Evolutionary conservation across 176 grass and related monocot genomes (phyloP).

Genomic region (Leersia perrieri): DNA sequence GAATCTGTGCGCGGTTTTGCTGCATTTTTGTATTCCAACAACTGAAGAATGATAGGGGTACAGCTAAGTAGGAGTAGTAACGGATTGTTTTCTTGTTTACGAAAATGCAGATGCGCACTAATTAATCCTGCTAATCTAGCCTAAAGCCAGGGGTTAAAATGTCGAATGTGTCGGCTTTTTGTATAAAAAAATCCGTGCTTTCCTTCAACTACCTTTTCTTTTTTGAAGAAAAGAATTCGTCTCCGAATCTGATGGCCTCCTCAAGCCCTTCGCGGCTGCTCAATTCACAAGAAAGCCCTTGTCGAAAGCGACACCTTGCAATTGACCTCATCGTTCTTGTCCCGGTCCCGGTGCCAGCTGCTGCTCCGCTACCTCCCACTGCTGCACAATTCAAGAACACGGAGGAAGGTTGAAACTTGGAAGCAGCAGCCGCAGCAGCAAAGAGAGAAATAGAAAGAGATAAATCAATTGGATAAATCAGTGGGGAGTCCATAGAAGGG

Average conservation of each 20-base stretch:
- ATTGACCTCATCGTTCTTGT: constrained; percentile 27
- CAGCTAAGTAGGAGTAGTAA: not conserved
- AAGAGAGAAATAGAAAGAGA: not conserved
- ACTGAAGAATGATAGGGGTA: not conserved
- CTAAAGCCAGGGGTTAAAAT: not conserved
- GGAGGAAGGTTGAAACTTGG: constrained; percentile 7
- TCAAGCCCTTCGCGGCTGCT: not conserved
- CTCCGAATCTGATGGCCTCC: not conserved
- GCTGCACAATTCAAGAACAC: constrained; percentile 22
- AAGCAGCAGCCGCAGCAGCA: not conserved
- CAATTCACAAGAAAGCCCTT: constrained; percentile 6
- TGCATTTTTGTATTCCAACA: not conserved
- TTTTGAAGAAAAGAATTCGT: not conserved
- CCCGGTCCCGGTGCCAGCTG: constrained; percentile 38
- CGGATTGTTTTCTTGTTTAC: not conserved
- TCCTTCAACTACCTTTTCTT: not conserved
- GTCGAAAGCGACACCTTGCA: not conserved
- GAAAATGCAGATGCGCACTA: not conserved
- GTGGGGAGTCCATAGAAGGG: not conserved
- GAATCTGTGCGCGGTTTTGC: not conserved
- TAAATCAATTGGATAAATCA: not conserved
- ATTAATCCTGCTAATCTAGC: not conserved
- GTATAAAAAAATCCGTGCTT: not conserved
- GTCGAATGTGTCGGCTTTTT: not conserved
- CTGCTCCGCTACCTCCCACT: constrained; percentile 27